phyloP scores from a whole-genome alignment of 2,329 filamentous ascomycete genomes.

The Epichloe scottii region DNA sequence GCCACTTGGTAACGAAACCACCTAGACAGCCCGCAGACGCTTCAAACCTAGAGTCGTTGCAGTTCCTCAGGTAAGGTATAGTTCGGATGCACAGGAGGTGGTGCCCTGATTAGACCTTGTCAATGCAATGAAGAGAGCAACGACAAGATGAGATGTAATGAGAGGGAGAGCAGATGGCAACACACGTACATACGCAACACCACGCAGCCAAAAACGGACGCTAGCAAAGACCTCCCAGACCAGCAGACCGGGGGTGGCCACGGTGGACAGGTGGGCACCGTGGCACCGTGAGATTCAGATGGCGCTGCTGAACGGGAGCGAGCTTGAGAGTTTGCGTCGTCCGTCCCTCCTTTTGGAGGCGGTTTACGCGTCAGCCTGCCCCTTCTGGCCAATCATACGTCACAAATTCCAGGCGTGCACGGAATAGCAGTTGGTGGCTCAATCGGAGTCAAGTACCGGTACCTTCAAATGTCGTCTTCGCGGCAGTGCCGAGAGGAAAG shows the following conservation, averaged over 20 bases:
- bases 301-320: not conserved
- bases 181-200: not conserved
- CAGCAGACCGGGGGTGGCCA: not conserved
- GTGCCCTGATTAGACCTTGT: not conserved
- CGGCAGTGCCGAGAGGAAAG: not conserved
- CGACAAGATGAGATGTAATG: not conserved
- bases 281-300: not conserved
- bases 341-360: constrained; percentile 8
- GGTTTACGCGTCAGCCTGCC: constrained; percentile 27
- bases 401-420: not conserved
- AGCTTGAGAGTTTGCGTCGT: constrained; percentile 1
- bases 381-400: constrained; percentile 17
- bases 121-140: not conserved
- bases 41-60: not conserved
- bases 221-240: too few species aligned
- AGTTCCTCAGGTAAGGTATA: not conserved
- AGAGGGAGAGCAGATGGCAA: not conserved
- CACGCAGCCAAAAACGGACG: not conserved
- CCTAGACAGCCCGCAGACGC: not conserved
- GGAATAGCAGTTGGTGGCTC: not conserved
- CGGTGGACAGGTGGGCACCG: not conserved
- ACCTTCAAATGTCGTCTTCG: not conserved
- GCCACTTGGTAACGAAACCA: constrained; percentile 5
- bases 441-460: constrained; percentile 7
- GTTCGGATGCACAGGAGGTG: not conserved